Conservation (phyloP, 2,329 filamentous ascomycete genomes). For the Aspergillus alliaceus region DNA sequence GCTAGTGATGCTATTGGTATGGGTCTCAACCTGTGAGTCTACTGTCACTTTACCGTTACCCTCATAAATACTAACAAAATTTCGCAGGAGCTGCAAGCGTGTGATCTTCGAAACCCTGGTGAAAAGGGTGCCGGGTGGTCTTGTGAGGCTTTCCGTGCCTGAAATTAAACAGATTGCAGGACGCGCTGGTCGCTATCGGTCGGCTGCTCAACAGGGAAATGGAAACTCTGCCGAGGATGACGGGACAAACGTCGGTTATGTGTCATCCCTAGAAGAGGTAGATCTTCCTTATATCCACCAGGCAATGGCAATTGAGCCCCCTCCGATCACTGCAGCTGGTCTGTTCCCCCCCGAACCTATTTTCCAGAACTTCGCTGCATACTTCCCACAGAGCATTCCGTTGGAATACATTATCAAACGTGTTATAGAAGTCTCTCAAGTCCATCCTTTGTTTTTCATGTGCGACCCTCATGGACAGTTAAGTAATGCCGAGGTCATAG, state of each 20-base stretch:
- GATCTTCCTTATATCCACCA: constrained; percentile 65
- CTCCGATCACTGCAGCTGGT: constrained; percentile 69
- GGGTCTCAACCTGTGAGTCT: constrained; percentile 80
- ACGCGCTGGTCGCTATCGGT: constrained; percentile 81
- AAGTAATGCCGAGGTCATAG: constrained; percentile 70
- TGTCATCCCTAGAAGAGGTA: constrained; percentile 72
- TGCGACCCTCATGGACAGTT: constrained; percentile 65
- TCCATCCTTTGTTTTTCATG: constrained; percentile 69
- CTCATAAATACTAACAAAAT: constrained; percentile 16
- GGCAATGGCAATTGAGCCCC: constrained; percentile 64
- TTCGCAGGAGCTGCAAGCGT: constrained; percentile 69
- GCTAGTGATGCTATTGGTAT: constrained; percentile 97
- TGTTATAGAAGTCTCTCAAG: constrained; percentile 66
- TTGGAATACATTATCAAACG: constrained; percentile 80
- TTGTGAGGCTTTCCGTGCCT: constrained; percentile 63
- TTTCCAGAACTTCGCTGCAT: constrained; percentile 73
- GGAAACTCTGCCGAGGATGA: constrained; percentile 18
- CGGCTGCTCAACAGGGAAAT: constrained; percentile 58
- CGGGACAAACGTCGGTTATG: constrained; percentile 59
- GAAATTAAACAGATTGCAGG: constrained; percentile 95
- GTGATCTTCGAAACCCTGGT: constrained; percentile 78
- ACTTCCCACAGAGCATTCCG: constrained; percentile 78
- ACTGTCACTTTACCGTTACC: background rate
- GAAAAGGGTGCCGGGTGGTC: constrained; percentile 67
- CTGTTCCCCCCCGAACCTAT: constrained; percentile 70